Conservation (phyloP, 1,139 yeast species). For the Petasospora fabianii region DNA sequence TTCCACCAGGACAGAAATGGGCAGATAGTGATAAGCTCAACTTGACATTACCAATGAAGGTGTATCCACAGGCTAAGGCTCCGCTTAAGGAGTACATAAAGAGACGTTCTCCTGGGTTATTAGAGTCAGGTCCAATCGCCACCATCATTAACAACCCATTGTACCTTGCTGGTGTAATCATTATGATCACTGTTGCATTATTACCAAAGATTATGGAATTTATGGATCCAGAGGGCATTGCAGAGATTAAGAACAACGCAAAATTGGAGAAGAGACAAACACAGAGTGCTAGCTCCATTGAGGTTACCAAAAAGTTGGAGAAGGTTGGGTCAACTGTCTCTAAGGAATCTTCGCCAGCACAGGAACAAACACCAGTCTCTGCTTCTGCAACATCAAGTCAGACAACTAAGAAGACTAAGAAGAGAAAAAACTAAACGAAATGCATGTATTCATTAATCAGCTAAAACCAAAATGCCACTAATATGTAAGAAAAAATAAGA, state of each 20-base stretch:
- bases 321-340: neutral
- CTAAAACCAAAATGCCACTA: too few species aligned
- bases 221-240: slow-evolving; percentile 37
- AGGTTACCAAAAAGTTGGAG: neutral
- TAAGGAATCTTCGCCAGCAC: neutral
- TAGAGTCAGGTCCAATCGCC: slow-evolving; percentile 34
- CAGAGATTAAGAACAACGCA: slow-evolving; percentile 2
- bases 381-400: neutral
- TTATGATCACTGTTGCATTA: slow-evolving; percentile 25
- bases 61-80: slow-evolving; percentile 25
- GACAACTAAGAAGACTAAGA: slow-evolving; percentile 3
- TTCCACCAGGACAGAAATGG: slow-evolving; percentile 18
- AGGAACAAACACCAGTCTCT: neutral
- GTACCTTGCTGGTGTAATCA: slow-evolving; percentile 31
- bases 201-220: slow-evolving; percentile 35
- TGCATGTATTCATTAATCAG: too few species aligned
- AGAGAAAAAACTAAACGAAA: slow-evolving; percentile 5
- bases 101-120: slow-evolving; percentile 29
- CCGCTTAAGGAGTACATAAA: slow-evolving; percentile 34
- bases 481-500: too few species aligned
- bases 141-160: slow-evolving; percentile 33
- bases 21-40: slow-evolving; percentile 6
- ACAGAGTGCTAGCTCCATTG: neutral
- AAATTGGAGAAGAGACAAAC: slow-evolving; percentile 2
- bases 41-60: slow-evolving; percentile 26